Percentiles rank a stretch among this genome's conserved stretches.
Evolutionary conservation across 768 basidiomycete species (phyloP).

Genomic region (Tricholoma furcatifolium): DNA sequence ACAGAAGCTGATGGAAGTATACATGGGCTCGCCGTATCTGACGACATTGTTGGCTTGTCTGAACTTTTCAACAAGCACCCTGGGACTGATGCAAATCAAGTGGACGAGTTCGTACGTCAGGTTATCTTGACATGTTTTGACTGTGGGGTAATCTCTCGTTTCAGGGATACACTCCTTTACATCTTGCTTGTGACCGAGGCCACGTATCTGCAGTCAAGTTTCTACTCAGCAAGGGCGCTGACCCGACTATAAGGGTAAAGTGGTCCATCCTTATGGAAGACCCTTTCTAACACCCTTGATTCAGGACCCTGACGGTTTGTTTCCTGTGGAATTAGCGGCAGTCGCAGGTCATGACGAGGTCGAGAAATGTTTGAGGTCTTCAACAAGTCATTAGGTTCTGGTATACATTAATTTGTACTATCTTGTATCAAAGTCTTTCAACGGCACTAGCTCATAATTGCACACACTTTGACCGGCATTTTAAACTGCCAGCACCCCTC

Average conservation of each 20-base stretch:
- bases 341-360: conserved; percentile 58
- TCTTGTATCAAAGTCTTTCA: too few relatives aligned
- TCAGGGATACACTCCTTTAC: conserved; percentile 87
- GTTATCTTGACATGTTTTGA: not conserved
- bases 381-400: not conserved
- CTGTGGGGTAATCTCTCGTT: conserved; percentile 5
- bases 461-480: too few relatives aligned
- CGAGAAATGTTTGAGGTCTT: conserved; percentile 28
- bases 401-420: not conserved
- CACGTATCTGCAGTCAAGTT: conserved; percentile 52
- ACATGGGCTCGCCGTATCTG: conserved; percentile 64
- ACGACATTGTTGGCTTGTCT: conserved; percentile 46
- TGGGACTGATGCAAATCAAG: conserved; percentile 50
- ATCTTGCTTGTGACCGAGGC: conserved; percentile 86
- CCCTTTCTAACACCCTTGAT: conserved; percentile 2
- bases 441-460: too few relatives aligned
- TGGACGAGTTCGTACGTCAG: conserved; percentile 71
- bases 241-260: conserved; percentile 54
- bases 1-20: conserved; percentile 37
- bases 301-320: conserved; percentile 69
- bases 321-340: conserved; percentile 57
- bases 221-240: conserved; percentile 65
- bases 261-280: not conserved
- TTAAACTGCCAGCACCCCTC: too few relatives aligned
- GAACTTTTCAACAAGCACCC: conserved; percentile 41